Base-by-base conservation (phyloP, 495 filamentous ascomycete species). In the Penicillium lividum region DNA sequence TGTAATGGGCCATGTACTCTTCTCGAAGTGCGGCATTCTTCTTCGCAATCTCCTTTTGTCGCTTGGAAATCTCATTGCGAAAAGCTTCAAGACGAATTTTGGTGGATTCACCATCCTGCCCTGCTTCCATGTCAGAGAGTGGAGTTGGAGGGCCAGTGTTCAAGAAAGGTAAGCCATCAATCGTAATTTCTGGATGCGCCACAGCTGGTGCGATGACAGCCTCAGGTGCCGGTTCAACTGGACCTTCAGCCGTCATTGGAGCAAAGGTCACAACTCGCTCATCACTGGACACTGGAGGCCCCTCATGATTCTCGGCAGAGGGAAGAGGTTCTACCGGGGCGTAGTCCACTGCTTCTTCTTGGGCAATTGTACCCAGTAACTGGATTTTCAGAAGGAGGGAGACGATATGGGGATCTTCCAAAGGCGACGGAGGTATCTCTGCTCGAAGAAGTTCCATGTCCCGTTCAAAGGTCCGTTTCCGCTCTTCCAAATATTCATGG, bases 101-200 rank as follows among this genome's bases (percentile, higher is more conserved):
- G 1, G 59, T 69, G 7, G 67, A 54, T 6, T 51, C 54, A 45
- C 80, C 78, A 13, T 82, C 78, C 36, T 79, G 75, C 18, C 73
- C 73, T 5, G 76, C 65, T 7, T 82, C 77, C 40, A 82, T 63
- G 28, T 83, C 78, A 11, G 79, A 81, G 4, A 83, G 58, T 7
- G 80, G 79, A 7, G 78, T 81, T 3, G 72, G 79, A 29, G 81
- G 79, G 0, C 76, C 80, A 3, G 73, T 67, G 15, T 67, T 60
- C 11, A 84, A 60, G 51, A 81, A 84, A 4, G 82, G 82, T 10
- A 84, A 66, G 36, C 58, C 73, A 8, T 81, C 75, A 13, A 82
- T 47, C 27, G 62, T 66, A 43, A 72, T 49, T 15, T 55, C 43
- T 30, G 68, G 56, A 43, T 42, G 57, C 2, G 34, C 10, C 5